These are phyloP conservation scores for Apiospora sp. DNA, from an alignment of 2,329 filamentous ascomycete genomes.

Conservation along the genomic window DNA sequence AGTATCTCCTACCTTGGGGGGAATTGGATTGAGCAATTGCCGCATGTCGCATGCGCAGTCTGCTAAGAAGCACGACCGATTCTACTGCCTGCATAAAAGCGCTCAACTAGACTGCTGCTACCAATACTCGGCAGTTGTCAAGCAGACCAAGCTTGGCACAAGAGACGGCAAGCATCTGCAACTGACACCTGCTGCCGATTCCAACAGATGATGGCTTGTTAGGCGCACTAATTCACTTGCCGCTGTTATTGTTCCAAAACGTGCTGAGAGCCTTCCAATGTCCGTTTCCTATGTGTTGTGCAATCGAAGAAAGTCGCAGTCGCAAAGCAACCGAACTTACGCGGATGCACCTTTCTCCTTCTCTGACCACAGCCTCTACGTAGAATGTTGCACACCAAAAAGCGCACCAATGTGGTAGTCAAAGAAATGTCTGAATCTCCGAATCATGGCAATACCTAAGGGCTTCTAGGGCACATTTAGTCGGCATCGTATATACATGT, in stretches of 20 bases:
- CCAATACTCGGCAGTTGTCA: conserved; percentile 5
- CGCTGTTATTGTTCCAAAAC: background rate
- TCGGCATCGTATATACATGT: background rate
- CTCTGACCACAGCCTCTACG: background rate
- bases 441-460: background rate
- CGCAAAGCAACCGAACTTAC: background rate
- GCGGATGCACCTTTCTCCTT: background rate
- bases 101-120: background rate
- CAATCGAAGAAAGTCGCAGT: background rate
- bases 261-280: background rate
- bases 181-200: background rate
- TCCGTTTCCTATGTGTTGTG: background rate
- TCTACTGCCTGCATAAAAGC: background rate
- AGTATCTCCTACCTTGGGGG: background rate
- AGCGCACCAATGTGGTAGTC: background rate
- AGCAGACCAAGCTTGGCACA: background rate
- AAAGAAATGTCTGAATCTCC: background rate
- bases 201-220: background rate
- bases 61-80: background rate
- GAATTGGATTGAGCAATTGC: background rate
- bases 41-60: background rate
- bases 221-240: background rate
- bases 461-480: background rate
- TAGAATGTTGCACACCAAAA: background rate
- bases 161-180: background rate